Evolutionary conservation across 2,329 filamentous ascomycete genomes (phyloP).

Genomic region (Emericellopsis cladophorae): DNA sequence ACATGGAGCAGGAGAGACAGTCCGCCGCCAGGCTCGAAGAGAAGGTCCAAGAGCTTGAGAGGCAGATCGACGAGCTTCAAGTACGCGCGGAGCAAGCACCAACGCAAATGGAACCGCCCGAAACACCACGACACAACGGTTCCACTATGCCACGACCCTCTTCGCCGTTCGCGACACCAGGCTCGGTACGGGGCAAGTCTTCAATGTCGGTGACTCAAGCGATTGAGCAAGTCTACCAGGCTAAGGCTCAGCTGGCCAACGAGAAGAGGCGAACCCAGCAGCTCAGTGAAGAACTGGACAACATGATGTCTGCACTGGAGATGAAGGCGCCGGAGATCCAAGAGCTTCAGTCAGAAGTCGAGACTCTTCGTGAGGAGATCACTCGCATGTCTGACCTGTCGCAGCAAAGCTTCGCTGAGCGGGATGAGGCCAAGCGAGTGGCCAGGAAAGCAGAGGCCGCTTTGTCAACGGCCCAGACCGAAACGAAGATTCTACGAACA

Average conservation of each 20-base stretch:
- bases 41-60: slow-evolving; percentile 34
- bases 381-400: slow-evolving; percentile 76
- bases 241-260: slow-evolving; percentile 59
- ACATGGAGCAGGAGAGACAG: slow-evolving; percentile 42
- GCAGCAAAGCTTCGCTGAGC: slow-evolving; percentile 68
- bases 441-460: slow-evolving; percentile 68
- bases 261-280: slow-evolving; percentile 66
- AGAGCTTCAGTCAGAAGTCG: slow-evolving; percentile 70
- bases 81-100: slow-evolving; percentile 30
- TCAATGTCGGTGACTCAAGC: slow-evolving; percentile 48
- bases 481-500: slow-evolving; percentile 68
- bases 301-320: slow-evolving; percentile 76
- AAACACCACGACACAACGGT: slow-evolving; percentile 49
- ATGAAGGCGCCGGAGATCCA: slow-evolving; percentile 79
- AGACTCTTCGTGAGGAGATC: slow-evolving; percentile 67
- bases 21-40: slow-evolving; percentile 32
- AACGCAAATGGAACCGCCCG: slow-evolving; percentile 36
- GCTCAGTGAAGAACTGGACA: slow-evolving; percentile 66
- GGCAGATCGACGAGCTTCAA: slow-evolving; percentile 40
- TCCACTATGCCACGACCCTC: slow-evolving; percentile 35
- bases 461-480: slow-evolving; percentile 48
- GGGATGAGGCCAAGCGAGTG: slow-evolving; percentile 66
- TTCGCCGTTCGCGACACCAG: slow-evolving; percentile 51
- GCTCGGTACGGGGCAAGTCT: slow-evolving; percentile 41
- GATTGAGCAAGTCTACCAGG: slow-evolving; percentile 50